Evolutionary conservation across 805 yeast species (phyloP).

Genomic region (Lachancea kluyveri): DNA sequence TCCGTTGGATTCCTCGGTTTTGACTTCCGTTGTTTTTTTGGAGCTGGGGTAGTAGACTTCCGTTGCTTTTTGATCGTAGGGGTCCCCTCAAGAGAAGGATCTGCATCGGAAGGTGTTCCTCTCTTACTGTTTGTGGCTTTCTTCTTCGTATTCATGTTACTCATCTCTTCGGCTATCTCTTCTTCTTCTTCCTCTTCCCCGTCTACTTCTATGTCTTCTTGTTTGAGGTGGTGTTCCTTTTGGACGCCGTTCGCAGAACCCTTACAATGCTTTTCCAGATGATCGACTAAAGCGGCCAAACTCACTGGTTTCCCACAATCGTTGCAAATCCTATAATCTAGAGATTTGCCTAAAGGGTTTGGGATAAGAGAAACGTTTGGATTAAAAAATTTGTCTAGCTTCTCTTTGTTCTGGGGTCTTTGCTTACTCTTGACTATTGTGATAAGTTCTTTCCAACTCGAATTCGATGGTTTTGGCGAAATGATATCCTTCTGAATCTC

Average conservation of each 20-base stretch:
- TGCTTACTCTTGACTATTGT: constrained; percentile 14
- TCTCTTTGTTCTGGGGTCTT: constrained; percentile 5
- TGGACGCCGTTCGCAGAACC: constrained; percentile 1
- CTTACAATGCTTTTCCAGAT: constrained; percentile 24
- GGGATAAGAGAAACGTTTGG: constrained; percentile 18
- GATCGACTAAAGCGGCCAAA: constrained; percentile 22
- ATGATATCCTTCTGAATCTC: constrained; percentile 6
- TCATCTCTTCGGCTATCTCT: constrained; percentile 10
- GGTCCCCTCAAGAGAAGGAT: constrained; percentile 5
- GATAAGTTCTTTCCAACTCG: constrained; percentile 22
- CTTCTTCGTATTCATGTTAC: constrained; percentile 8
- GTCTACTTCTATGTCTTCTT: constrained; percentile 8
- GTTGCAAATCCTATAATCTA: constrained; percentile 28
- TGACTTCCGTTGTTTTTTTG: constrained; percentile 34
- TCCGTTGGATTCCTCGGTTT: constrained; percentile 57
- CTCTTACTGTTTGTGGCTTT: constrained; percentile 5
- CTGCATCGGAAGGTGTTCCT: constrained; percentile 8
- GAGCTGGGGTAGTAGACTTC: constrained; percentile 17
- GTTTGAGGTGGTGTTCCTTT: constrained; percentile 5
- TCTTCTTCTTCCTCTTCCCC: constrained; percentile 6
- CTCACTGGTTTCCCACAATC: constrained; percentile 29
- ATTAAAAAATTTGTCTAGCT: constrained; percentile 18
- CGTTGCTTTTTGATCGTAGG: constrained; percentile 14
- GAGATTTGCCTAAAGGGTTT: constrained; percentile 15
- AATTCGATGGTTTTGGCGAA: constrained; percentile 1